Conservation (phyloP, 208 protist species). For the Trypanosomatidae sp. region DNA sequence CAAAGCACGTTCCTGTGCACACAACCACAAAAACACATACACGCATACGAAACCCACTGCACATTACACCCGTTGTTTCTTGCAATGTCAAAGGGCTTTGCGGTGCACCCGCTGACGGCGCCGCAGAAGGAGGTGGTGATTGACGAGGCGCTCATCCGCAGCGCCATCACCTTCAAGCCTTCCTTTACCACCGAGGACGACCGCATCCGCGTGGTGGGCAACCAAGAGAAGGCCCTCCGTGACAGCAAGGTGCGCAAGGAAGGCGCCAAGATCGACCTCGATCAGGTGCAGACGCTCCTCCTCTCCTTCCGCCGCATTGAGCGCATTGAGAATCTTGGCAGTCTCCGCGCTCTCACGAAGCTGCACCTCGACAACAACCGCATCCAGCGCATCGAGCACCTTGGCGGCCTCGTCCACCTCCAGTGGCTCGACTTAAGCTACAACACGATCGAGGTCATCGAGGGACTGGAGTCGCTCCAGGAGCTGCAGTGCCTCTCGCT, state of each 20-base stretch:
- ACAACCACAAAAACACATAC: too few species aligned
- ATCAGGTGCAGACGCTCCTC: conserved; percentile 60
- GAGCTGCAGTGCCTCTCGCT: conserved; percentile 91
- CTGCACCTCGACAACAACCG: conserved; percentile 96
- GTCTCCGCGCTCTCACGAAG: conserved; percentile 84
- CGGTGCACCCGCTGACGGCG: conserved; percentile 65
- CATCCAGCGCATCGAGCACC: conserved; percentile 91
- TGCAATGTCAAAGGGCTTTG: conserved; percentile 85
- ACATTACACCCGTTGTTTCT: too few species aligned
- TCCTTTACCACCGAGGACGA: conserved; percentile 75
- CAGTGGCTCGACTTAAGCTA: conserved; percentile 93
- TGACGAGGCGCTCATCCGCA: conserved; percentile 77
- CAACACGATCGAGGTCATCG: conserved; percentile 93
- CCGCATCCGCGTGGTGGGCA: conserved; percentile 66
- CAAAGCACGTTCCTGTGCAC: too few species aligned
- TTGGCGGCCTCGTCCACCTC: conserved; percentile 82
- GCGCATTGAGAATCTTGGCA: conserved; percentile 91
- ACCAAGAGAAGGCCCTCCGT: conserved; percentile 55
- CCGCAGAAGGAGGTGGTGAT: conserved; percentile 75
- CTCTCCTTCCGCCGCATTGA: conserved; percentile 71
- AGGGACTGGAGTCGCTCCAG: conserved; percentile 75
- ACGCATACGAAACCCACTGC: too few species aligned
- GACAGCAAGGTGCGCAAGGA: conserved; percentile 52
- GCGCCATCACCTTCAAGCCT: conserved; percentile 67
- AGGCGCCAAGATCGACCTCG: conserved; percentile 53